A percentile compares a stretch with the other conserved stretches of the same genome.
Conservation (phyloP, 768 basidiomycete genomes). For the Baorangia bicolor region DNA sequence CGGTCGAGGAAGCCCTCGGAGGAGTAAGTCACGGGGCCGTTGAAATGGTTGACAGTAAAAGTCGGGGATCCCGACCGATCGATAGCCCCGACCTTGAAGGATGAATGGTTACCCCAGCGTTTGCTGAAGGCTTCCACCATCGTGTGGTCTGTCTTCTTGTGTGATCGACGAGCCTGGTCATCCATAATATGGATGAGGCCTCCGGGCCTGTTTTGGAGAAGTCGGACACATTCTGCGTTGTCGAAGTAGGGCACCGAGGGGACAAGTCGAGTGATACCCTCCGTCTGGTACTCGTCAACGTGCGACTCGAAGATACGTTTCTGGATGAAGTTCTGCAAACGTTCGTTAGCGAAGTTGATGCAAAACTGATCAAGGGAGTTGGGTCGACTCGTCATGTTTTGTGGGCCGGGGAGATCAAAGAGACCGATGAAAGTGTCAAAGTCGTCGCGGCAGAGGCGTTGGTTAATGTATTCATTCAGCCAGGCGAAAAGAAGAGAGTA, state of each 20-base stretch:
- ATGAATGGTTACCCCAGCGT: constrained; percentile 90
- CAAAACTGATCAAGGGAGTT: constrained; percentile 97
- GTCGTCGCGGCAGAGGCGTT: constrained; percentile 91
- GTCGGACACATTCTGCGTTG: constrained; percentile 84
- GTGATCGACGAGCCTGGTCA: constrained; percentile 83
- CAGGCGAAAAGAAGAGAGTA: constrained; percentile 95
- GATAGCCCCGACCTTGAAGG: constrained; percentile 78
- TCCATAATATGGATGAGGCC: constrained; percentile 98
- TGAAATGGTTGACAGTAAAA: constrained; percentile 91
- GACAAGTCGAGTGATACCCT: constrained; percentile 71
- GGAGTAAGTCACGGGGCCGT: constrained; percentile 89
- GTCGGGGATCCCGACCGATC: constrained; percentile 80
- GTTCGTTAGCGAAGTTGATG: constrained; percentile 95
- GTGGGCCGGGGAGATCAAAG: constrained; percentile 91
- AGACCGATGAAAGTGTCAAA: constrained; percentile 90
- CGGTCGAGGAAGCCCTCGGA: constrained; percentile 86
- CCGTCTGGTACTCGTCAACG: constrained; percentile 77
- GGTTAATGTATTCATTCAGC: constrained; percentile 96
- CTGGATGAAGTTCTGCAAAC: constrained; percentile 81
- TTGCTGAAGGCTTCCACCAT: constrained; percentile 96
- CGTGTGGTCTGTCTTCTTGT: constrained; percentile 88
- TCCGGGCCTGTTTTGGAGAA: constrained; percentile 83
- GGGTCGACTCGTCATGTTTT: constrained; percentile 82
- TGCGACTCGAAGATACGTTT: constrained; percentile 78
- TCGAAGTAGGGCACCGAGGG: constrained; percentile 82